Conservation (phyloP, 345 rosid genomes). For the Tarenaya hassleriana region DNA sequence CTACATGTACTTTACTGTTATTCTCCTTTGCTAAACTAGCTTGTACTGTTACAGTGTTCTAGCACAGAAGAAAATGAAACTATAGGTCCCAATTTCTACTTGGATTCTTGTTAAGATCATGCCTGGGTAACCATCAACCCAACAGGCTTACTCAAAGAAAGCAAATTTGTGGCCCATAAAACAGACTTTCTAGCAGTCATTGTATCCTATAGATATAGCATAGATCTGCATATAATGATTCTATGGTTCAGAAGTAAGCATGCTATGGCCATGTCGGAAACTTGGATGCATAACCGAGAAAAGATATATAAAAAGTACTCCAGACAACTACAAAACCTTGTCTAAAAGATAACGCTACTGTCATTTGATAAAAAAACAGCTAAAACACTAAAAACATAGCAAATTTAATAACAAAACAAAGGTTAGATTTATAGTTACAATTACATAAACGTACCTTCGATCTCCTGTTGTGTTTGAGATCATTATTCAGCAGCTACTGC, state of each 20-base stretch:
- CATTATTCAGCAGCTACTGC: conserved; percentile 26
- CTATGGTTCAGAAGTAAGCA: not conserved
- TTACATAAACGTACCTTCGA: conserved; percentile 20
- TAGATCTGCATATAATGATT: conserved; percentile 6
- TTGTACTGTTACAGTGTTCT: not conserved
- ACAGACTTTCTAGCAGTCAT: too few species aligned
- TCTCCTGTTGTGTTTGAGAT: conserved; percentile 29
- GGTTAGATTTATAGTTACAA: too few species aligned
- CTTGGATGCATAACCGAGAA: too few species aligned
- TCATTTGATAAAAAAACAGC: not conserved
- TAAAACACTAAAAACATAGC: not conserved
- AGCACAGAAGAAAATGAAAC: not conserved
- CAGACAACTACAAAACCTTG: not conserved
- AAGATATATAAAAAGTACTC: not conserved
- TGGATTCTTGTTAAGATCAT: too few species aligned
- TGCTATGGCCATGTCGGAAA: not conserved
- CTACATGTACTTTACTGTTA: too few species aligned
- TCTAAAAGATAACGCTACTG: not conserved
- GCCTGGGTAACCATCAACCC: not conserved
- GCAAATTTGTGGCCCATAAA: not conserved
- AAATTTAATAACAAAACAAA: not conserved
- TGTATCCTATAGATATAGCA: not conserved
- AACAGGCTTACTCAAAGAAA: conserved; percentile 10
- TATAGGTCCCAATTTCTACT: not conserved
- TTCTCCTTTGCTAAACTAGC: too few species aligned